These are phyloP conservation scores for Zasmidium cellare DNA, from an alignment of 2,329 filamentous ascomycete species.

Conservation along the genomic window DNA sequence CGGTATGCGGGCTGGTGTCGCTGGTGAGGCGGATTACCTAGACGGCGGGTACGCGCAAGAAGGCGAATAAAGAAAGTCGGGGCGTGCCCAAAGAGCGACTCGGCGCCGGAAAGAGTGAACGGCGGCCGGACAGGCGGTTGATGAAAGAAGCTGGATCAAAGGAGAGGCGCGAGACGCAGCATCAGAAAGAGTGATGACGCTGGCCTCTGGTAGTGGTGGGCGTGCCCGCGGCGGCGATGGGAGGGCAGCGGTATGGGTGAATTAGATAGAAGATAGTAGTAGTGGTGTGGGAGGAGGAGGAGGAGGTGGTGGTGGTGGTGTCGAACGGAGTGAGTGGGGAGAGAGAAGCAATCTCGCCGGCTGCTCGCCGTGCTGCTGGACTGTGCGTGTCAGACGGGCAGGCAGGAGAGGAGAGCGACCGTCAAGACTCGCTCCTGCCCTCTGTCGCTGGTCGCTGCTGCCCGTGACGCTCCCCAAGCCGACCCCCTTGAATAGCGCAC, in stretches of 20 bases:
- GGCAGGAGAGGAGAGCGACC: not conserved
- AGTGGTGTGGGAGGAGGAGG: not conserved
- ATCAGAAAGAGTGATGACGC: conserved; percentile 36
- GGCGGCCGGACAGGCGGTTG: conserved; percentile 20
- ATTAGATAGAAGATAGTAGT: conserved; percentile 8
- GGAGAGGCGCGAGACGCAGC: conserved; percentile 26
- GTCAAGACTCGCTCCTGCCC: not conserved
- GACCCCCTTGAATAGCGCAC: not conserved
- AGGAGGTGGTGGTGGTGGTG: too few relatives aligned
- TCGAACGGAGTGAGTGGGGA: too few relatives aligned
- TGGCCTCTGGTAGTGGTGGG: conserved; percentile 12
- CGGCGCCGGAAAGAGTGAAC: conserved; percentile 28
- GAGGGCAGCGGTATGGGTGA: conserved; percentile 10
- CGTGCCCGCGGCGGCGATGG: conserved; percentile 12
- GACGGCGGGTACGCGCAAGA: conserved; percentile 6
- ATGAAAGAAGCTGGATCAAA: conserved; percentile 18
- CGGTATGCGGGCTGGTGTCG: not conserved
- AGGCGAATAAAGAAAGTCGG: conserved; percentile 24
- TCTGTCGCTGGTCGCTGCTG: not conserved
- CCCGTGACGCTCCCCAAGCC: not conserved
- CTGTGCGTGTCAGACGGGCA: not conserved
- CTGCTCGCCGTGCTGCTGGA: not conserved
- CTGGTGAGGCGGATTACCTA: conserved; percentile 11
- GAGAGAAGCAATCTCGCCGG: not conserved
- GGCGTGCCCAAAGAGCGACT: conserved; percentile 25